Base-by-base conservation (phyloP, 371 early-diverging fungal species). In the Cokeromyces recurvatus region DNA sequence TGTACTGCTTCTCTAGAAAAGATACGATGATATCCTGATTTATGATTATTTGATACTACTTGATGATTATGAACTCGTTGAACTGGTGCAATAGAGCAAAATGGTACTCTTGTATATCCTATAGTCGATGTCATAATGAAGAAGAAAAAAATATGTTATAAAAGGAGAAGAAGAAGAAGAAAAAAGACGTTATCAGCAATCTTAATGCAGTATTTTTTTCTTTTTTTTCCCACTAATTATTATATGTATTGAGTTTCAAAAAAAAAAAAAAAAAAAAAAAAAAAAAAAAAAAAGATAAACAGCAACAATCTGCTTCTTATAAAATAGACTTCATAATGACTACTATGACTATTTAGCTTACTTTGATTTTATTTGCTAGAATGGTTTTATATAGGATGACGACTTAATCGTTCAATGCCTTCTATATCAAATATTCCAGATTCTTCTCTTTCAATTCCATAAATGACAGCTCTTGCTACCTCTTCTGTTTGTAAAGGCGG, bases 381-480 rank as follows among this genome's bases (percentile, higher is more conserved):
- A n/a, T n/a, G n/a, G n/a, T n/a, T 51, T n/a, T 51, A 51, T 23
- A 51, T 51, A 23, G 32, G n/a, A 19, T 43, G 24, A 51, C 45
- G 53, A 35, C 65, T 48, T 43, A 71, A 32, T 7, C 49, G 35
- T 42, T 67, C 46, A 27, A 81, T 79, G 1, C 72, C 78, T 22
- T 77, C 68, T 2, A 78, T 72, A 44, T 77, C 78, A 38, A 70
- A 64, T 10, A 81, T 78, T 1, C 77, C 77, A 15, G 66, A 40
- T 16, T 64, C 60, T 19, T 55, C 48, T 22, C 56, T 52, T 35
- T 71, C 78, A 19, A 78, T 70, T 3, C 65, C 68, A 22, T 75
- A 68, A 37, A 82, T 62, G 2, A 79, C 68, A 2, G 86, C 86
- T 14, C 62, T 56, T 15, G 87, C 87, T 4, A 87, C 78, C 6